phyloP scores from a whole-genome alignment of 441 rosid species.

The Bocquillonia castaneifolia region DNA sequence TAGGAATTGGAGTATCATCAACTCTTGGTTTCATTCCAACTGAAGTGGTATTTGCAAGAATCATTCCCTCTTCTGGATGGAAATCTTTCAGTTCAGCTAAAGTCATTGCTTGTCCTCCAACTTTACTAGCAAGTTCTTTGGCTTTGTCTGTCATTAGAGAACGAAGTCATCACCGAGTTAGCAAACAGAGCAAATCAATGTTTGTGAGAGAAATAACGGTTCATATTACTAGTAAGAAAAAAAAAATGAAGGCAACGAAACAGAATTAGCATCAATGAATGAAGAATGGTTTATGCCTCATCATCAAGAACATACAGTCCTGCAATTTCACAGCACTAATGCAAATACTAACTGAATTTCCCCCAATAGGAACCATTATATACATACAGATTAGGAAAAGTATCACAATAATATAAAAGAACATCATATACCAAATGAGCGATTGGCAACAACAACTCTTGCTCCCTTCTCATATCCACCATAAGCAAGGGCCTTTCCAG shows the following conservation, averaged over 20 bases:
- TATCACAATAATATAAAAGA: not conserved
- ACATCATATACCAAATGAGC: constrained; percentile 36
- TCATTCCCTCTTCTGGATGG: constrained; percentile 55
- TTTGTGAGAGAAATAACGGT: not conserved
- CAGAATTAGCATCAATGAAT: not conserved
- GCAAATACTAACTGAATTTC: too few relatives aligned
- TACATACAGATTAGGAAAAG: constrained; percentile 15
- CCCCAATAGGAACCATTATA: not conserved
- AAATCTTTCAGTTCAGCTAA: constrained; percentile 39
- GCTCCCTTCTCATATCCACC: constrained; percentile 57
- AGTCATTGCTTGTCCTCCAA: constrained; percentile 46
- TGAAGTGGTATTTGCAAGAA: constrained; percentile 54
- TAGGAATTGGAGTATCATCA: constrained; percentile 42
- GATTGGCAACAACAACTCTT: constrained; percentile 49
- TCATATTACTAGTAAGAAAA: not conserved
- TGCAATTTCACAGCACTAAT: not conserved
- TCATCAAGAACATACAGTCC: not conserved
- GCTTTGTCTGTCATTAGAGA: constrained; percentile 34
- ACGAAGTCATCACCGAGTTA: not conserved
- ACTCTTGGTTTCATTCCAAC: constrained; percentile 50
- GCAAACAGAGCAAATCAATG: not conserved
- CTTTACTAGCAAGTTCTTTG: constrained; percentile 42
- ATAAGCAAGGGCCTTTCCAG: constrained; percentile 63
- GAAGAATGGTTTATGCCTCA: not conserved
- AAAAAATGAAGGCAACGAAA: too few relatives aligned